Evolutionary conservation across 2,329 filamentous ascomycete species (phyloP), one percentile per base, ranked within the genome.

Genomic region (Elsinoe necatrix): DNA sequence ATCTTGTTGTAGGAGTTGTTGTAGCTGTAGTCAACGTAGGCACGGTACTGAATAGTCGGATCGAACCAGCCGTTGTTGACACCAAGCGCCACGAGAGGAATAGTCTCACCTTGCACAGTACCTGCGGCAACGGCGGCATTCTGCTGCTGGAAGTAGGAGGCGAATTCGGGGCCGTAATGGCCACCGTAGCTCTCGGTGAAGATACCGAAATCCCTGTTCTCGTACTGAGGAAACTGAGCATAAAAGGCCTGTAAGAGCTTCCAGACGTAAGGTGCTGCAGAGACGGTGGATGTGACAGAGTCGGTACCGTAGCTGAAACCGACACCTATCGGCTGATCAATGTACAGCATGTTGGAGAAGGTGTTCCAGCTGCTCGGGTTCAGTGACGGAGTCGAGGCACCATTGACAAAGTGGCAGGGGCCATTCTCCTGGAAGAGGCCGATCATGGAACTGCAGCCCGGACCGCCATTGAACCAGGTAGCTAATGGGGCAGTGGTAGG

Each of bases 381-480:
- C 57, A 73, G 58, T 3, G 69, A 69, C 0, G 77, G 75, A 43
- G 65, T 71, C 2, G 68, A 69, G 23, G 71, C 66, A 9, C 71
- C 68, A 18, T 75, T 69, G 51, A 72, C 64, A 52, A 73, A 69
- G 31, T 66, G 66, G 54, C 73, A 77, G 4, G 74, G 71, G 2
- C 82, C 82, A 58, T 77, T 75, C 62, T 82, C 81, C 4, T 72
- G 71, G 61, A 85, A 84, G 62, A 85, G 73, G 20, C 82, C 81
- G 57, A 80, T 73, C 72, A 85, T 76, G 47, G 81, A 84, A 62
- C 80, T 83, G 42, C 76, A 76, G 3, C 83, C 83, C 1, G 83
- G 82, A 1, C 83, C 82, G 55, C 83, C 82, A 66, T 84, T 84
- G 60, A 86, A 72, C 79, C 80, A 85, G 61, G 85, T 77, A 2